Base-by-base conservation (phyloP, 2,329 filamentous ascomycete species). In the Xylaria polymorpha region DNA sequence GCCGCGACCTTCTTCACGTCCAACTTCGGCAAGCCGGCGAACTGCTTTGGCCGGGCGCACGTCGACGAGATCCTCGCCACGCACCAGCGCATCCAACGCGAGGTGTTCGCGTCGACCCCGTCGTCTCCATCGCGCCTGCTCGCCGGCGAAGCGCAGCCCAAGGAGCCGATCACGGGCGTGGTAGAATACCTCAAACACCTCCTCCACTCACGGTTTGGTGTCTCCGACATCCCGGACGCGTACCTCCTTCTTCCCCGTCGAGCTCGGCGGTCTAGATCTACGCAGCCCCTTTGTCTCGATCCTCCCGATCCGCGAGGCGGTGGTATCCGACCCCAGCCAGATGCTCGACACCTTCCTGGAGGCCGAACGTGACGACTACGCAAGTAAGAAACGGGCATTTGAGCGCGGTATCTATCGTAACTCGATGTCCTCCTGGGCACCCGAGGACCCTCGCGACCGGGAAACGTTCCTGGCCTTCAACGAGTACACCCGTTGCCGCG, bases 141-240 rank as follows among this genome's bases (percentile, higher is more conserved):
- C 4, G 35, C 46, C 25, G 65, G 68, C 55, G 68, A 68, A n/a
- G 66, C 39, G 8, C 25, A 44, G 69, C 69, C 3, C 50, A 66
- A 25, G 67, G 66, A 44, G 61, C 72, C 18, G 61, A 75, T 76
- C 1, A 77, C 74, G 2, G 86, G 84, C 37, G 85, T 90, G 1
- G 85, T 85, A 0, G 83, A 85, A n/a, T 84, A 88, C 70, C 81
- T 91, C 1, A 86, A 88, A 60, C 78, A 80, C 15, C 80, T 82
- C 7, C 85, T 91, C 12, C 73, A 79, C 4, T 75, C 83, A 9
- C 85, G 86, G 0, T 91, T 91, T 69, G 79, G 79, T 2, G 79
- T 84, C 37, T 69, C 71, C 0, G 71, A 84, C 29, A 75, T 86
- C 14, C 81, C 83, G 3, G 82, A 84, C 65, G 81, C 83, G 6